Base-by-base conservation (phyloP, 2,329 filamentous ascomycete species). In the Rutstroemia sp. region DNA sequence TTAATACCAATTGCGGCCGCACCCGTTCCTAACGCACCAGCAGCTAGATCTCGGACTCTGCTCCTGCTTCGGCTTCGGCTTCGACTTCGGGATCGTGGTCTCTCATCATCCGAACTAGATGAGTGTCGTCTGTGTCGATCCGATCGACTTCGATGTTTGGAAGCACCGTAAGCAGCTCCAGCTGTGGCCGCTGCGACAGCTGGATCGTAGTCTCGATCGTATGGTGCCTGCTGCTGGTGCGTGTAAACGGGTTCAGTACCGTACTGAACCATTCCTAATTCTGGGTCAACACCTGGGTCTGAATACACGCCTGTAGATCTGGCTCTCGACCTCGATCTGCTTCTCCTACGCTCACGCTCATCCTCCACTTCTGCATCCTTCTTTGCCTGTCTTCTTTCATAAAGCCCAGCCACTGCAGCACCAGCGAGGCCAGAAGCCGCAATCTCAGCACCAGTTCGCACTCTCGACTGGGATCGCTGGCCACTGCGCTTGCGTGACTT, bases 251-350 rank as follows among this genome's bases (percentile, higher is more conserved):
- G 81, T 62, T 78, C 76, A 67, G 73, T 75, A 64, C 82, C 82
- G 75, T 86, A 86, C 70, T 85, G 80, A 78, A 86, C 80, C 76
- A 84, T 76, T 73, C 81, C 82, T 82, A 84, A 74, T 73, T 83
- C 80, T 75, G 76, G 78, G 80, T 84, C 81, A 84, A 66, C 61
- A 62, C 71, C 72, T 67, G 73, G 72, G 70, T 78, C 75, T 65
- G 76, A 75, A 72, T 75, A 72, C 65, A 68, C 69, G 68, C 69
- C 71, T 58, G 65, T 65, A 63, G 79, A 81, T 72, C 76, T 78
- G 73, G 76, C 78, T 69, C 77, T 74, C 53, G 71, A 73, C 62
- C 65, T 74, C 54, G 71, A 73, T 61, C 65, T 57, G 54, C 54
- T 44, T 19, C 67, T 70, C 52, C 55, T 58, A 48, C 60, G 58